Conservation (phyloP, 768 basidiomycete genomes). For the Sistotremastrum niveocremeum region DNA sequence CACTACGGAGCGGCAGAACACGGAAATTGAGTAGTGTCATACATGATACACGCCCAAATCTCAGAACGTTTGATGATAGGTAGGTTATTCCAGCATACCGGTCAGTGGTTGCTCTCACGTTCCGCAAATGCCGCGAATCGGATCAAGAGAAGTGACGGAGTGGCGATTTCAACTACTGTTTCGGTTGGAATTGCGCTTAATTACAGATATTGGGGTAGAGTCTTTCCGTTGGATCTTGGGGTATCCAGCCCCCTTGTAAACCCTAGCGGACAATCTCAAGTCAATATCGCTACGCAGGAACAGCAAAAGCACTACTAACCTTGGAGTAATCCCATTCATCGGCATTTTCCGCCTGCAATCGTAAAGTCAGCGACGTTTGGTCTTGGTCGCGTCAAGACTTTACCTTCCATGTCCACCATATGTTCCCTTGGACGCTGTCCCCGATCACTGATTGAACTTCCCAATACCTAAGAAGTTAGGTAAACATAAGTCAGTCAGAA, state of each 20-base stretch:
- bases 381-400: conserved; percentile 5
- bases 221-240: conserved; percentile 51
- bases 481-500: background rate
- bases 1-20: too few species aligned
- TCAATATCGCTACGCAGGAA: too few species aligned
- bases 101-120: too few species aligned
- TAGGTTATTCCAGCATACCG: too few species aligned
- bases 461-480: conserved; percentile 39
- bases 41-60: too few species aligned
- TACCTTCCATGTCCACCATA: conserved; percentile 74
- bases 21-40: too few species aligned
- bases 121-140: too few species aligned
- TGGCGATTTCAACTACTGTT: too few species aligned
- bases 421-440: conserved; percentile 59
- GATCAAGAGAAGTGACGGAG: too few species aligned
- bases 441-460: conserved; percentile 69
- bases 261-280: conserved; percentile 18
- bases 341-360: conserved; percentile 41
- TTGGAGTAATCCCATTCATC: conserved; percentile 70
- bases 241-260: conserved; percentile 66
- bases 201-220: conserved; percentile 51
- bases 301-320: too few species aligned
- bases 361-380: background rate
- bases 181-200: conserved; percentile 8
- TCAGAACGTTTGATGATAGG: too few species aligned